phyloP scores from a whole-genome alignment of 1,284 basidiomycete species.

The Pseudozyma pruni region DNA sequence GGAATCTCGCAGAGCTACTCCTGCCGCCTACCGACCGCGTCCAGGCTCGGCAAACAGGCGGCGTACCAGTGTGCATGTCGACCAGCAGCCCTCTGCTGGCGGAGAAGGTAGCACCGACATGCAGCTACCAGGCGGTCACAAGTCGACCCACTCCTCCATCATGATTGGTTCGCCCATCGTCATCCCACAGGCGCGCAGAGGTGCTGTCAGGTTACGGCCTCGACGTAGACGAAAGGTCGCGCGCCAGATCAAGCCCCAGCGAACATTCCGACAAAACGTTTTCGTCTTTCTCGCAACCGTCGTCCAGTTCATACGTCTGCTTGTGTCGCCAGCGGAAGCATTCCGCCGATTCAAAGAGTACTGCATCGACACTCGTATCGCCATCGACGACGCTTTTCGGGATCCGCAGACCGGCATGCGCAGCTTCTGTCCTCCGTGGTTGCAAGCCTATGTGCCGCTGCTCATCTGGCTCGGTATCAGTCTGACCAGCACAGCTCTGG shows the following conservation, averaged over 20 bases:
- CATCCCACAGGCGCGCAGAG: slow-evolving; percentile 57
- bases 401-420: slow-evolving; percentile 59
- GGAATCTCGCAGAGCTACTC: slow-evolving; percentile 44
- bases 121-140: slow-evolving; percentile 18
- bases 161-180: slow-evolving; percentile 55
- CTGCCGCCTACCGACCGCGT: slow-evolving; percentile 51
- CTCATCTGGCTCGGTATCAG: slow-evolving; percentile 68
- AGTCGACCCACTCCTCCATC: slow-evolving; percentile 47
- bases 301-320: slow-evolving; percentile 23
- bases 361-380: slow-evolving; percentile 38
- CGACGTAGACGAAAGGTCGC: slow-evolving; percentile 21
- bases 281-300: slow-evolving; percentile 20
- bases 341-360: slow-evolving; percentile 34
- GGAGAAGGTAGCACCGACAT: slow-evolving; percentile 45
- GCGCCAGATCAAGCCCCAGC: slow-evolving; percentile 21
- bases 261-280: slow-evolving; percentile 26
- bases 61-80: slow-evolving; percentile 28
- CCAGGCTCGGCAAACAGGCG: slow-evolving; percentile 26
- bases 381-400: slow-evolving; percentile 61
- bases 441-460: slow-evolving; percentile 67
- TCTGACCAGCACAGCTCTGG: slow-evolving; percentile 59
- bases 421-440: slow-evolving; percentile 62
- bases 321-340: slow-evolving; percentile 41
- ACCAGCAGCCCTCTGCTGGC: slow-evolving; percentile 17
- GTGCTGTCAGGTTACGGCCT: slow-evolving; percentile 43